Evolutionary conservation across 83 land plant genomes (phyloP).

Genomic region (Diphasiastrum complanatum): DNA sequence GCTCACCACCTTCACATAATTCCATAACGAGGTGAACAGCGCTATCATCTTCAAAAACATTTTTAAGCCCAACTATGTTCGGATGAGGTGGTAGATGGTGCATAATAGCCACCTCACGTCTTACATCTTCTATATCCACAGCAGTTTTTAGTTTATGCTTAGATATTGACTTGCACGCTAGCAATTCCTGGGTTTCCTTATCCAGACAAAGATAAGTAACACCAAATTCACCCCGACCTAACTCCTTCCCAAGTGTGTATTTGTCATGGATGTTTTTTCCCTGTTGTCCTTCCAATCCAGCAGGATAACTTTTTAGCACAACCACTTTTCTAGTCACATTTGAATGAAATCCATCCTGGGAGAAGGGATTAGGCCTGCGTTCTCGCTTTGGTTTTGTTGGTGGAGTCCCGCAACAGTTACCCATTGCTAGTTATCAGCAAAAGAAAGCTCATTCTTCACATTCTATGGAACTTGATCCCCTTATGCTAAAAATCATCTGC

Average conservation of each 20-base stretch:
- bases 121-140: constrained; percentile 18
- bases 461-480: no score
- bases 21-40: constrained; percentile 21
- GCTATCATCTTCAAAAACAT: constrained; percentile 16
- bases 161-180: constrained; percentile 19
- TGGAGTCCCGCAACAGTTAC: constrained; percentile 8
- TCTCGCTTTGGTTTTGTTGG: neutral
- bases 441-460: no score
- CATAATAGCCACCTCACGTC: constrained; percentile 16
- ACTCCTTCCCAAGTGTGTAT: constrained; percentile 8
- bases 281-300: constrained; percentile 5
- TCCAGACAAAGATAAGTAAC: constrained; percentile 12
- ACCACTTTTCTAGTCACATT: neutral
- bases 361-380: neutral
- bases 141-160: constrained; percentile 12
- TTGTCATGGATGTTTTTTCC: constrained; percentile 4
- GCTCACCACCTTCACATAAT: constrained; percentile 22
- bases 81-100: constrained; percentile 15
- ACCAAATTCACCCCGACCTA: constrained; percentile 16
- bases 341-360: neutral
- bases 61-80: constrained; percentile 9
- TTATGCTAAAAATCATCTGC: no score
- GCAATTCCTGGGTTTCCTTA: constrained; percentile 2
- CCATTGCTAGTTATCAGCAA: neutral
- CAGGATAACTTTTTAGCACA: neutral